These are phyloP conservation scores for Vitis vinifera DNA, from an alignment of 164 flowering plant genomes.

Conservation along the genomic window DNA sequence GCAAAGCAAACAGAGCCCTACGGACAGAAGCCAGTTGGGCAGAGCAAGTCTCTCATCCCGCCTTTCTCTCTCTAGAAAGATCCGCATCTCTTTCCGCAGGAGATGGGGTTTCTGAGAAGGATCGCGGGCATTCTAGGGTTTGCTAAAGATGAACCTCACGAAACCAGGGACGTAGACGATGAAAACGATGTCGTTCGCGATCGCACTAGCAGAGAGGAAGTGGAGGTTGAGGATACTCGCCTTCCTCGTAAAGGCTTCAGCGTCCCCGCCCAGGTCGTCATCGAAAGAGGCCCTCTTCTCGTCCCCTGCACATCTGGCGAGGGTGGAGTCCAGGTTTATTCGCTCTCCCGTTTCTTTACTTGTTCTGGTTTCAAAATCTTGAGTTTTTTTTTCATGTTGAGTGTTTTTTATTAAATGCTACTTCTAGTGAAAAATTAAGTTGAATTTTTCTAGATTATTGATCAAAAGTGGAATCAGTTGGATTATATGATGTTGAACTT, in stretches of 20 bases:
- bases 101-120: slow-evolving; percentile 57
- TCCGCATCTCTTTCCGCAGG: not conserved
- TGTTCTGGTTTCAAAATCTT: not conserved
- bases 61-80: not conserved
- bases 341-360: not conserved
- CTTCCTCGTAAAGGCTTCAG: slow-evolving; percentile 65
- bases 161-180: slow-evolving; percentile 24
- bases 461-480: too few species aligned
- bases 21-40: too few species aligned
- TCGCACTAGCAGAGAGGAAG: not conserved
- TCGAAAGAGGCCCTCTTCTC: slow-evolving; percentile 67
- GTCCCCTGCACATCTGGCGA: slow-evolving; percentile 47
- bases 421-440: too few species aligned
- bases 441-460: too few species aligned
- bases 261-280: slow-evolving; percentile 70
- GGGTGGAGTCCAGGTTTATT: slow-evolving; percentile 77
- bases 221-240: slow-evolving; percentile 18
- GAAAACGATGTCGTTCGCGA: slow-evolving; percentile 20
- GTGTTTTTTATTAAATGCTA: not conserved
- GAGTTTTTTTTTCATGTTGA: not conserved
- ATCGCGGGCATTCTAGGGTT: slow-evolving; percentile 67
- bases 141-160: slow-evolving; percentile 36
- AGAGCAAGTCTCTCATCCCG: not conserved
- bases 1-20: too few species aligned
- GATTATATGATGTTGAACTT: too few species aligned